Conservation (phyloP, 352 stramenopile species). For the Salisapilia sapeloensis region DNA sequence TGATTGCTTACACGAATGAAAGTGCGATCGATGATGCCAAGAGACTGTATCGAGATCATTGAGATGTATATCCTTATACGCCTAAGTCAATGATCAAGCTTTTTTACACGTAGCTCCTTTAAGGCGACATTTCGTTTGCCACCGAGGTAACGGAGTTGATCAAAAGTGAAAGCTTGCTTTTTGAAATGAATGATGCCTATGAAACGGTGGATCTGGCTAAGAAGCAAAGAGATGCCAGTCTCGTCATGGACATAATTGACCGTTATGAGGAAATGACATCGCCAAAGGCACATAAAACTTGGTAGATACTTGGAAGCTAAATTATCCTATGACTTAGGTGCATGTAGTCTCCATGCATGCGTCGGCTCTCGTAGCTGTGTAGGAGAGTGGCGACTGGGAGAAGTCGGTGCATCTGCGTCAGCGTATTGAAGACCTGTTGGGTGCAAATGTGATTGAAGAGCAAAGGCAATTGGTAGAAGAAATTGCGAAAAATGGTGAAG, state of each 20-base stretch:
- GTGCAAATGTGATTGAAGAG: slow-evolving; percentile 6
- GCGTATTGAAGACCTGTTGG: slow-evolving; percentile 19
- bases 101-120: slow-evolving; percentile 11
- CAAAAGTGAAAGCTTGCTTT: slow-evolving; percentile 18
- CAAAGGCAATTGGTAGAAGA: too few relatives aligned
- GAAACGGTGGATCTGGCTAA: too few relatives aligned
- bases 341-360: slow-evolving; percentile 29
- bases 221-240: slow-evolving; percentile 8
- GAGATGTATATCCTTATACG: too few relatives aligned
- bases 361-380: slow-evolving; percentile 21
- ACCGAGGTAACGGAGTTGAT: slow-evolving; percentile 21
- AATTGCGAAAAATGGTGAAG: too few relatives aligned
- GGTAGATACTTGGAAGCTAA: not conserved
- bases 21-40: too few relatives aligned
- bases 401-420: slow-evolving; percentile 27
- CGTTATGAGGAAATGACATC: slow-evolving; percentile 30
- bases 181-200: slow-evolving; percentile 7
- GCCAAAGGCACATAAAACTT: slow-evolving; percentile 12
- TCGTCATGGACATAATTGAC: slow-evolving; percentile 12
- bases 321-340: slow-evolving; percentile 5
- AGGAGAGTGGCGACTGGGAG: slow-evolving; percentile 40
- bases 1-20: too few relatives aligned
- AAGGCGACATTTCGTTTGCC: slow-evolving; percentile 16
- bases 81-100: slow-evolving; percentile 19
- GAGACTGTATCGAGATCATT: too few relatives aligned